Conservation (phyloP, 805 yeast species). For the Saccharomycopsis oosterbeekiorum region DNA sequence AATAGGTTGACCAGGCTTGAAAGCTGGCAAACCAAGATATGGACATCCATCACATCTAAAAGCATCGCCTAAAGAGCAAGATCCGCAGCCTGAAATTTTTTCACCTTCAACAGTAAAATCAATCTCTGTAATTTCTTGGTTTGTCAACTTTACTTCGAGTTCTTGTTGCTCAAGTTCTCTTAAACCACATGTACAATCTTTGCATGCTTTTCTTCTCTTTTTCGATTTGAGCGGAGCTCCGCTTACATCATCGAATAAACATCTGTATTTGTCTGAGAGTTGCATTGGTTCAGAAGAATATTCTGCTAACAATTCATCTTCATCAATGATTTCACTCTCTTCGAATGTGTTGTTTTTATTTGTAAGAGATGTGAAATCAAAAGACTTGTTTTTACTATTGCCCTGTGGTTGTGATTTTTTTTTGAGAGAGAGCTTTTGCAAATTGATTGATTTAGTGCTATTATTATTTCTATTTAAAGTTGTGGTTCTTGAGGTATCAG, state of each 20-base stretch:
- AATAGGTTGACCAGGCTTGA: slow-evolving; percentile 92
- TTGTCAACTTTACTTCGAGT: slow-evolving; percentile 20
- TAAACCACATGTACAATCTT: slow-evolving; percentile 95
- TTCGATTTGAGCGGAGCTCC: slow-evolving; percentile 30
- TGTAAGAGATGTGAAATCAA: not conserved
- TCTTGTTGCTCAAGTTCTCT: slow-evolving; percentile 57
- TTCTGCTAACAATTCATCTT: slow-evolving; percentile 30
- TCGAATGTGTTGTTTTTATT: slow-evolving; percentile 8
- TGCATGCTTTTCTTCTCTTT: slow-evolving; percentile 86
- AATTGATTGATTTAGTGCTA: not conserved
- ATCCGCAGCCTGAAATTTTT: slow-evolving; percentile 87
- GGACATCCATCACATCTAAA: slow-evolving; percentile 99
- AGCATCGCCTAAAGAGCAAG: slow-evolving; percentile 96
- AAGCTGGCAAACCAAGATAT: slow-evolving; percentile 92
- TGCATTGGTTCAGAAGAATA: slow-evolving; percentile 48
- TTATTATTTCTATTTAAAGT: not conserved
- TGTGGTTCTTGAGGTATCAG: not conserved
- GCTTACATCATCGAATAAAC: slow-evolving; percentile 22
- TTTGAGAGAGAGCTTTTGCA: not conserved
- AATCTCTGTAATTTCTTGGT: slow-evolving; percentile 24
- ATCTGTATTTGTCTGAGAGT: slow-evolving; percentile 37
- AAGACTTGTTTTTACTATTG: not conserved
- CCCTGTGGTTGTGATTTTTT: not conserved
- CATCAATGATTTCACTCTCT: slow-evolving; percentile 27
- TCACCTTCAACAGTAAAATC: slow-evolving; percentile 19